Evolutionary conservation across 345 rosid species (phyloP), one percentile per base, ranked within the genome.

Genomic region (Pistacia atlantica): DNA sequence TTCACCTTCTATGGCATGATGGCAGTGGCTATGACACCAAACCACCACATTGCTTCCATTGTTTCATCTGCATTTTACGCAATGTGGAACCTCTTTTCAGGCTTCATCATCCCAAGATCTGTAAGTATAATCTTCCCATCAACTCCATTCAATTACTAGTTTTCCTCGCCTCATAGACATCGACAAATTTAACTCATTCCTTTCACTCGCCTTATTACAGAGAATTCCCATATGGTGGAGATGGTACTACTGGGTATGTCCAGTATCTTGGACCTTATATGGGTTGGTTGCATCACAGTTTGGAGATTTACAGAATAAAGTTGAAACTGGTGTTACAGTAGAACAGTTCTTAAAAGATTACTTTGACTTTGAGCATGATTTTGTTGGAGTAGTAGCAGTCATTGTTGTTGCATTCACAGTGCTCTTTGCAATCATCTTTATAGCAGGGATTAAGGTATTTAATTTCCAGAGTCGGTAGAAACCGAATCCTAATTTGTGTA

Each of bases 1-100:
- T 87, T 85, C 86, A 81, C 88, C 78, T 85, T 35, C 79, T 81
- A 83, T 1, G 90, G 90, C 18, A 87, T 87, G 88, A 85, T 81
- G 88, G 65, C 79, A 0, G 84, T 85, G 14, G 85, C 82, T 18
- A 22, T 83, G 58, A 85, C 87, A 3, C 88, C 88, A 18, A 85
- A 81, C 82, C 81, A 77, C 77, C 80, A 85, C 76, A 80, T 85
- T 45, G 76, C 85, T 22, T 35, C 79, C 73, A 76, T 87, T 22
- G 59, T 83, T 64, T 83, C 88, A 1, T 28, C 80, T 6, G 79
- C 79, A 52, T 84, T 85, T 65, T 87, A 69, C 45, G 69, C 60
- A 20, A 0, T 85, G 12, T 83, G 88, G 85, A 85, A 83, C 38
- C 46, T 81, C 38, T 87, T 87, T 57, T 75, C 86, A 0, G 87